Base-by-base conservation (phyloP, 2,329 filamentous ascomycete species). In the Cladosporium sp. region DNA sequence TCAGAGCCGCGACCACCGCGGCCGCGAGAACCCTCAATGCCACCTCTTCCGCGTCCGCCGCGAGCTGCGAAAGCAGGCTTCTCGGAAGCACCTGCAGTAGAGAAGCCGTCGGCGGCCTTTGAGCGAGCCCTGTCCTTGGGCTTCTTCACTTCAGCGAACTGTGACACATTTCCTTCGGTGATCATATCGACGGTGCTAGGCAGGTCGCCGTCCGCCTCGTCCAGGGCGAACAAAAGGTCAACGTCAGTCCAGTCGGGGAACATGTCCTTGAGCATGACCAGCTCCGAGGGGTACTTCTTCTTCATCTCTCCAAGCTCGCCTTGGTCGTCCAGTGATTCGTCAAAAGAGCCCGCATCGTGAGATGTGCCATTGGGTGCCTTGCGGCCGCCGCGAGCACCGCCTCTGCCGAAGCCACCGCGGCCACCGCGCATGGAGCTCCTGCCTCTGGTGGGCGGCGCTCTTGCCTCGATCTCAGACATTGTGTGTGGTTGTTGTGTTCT, bases 191-290 rank as follows among this genome's bases (percentile, higher is more conserved):
- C 86, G 58, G 87, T 83, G 62, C 81, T 73, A 61, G 86, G 80
- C 64, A 89, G 77, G 71, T 78, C 87, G 63, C 88, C 88, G 63
- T 88, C 81, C 51, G 85, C 86, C 76, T 99, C 93, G 71, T 95
- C 84, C 54, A 99, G 79, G 56, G 91, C 91, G 69, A 93, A 93
- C 58, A 97, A 83, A 57, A 97, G 83, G 70, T 97, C 92, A 70
- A 91, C 89, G 66, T 96, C 89, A 62, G 90, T 92, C 93, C 92
- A 97, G 71, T 90, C 86, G 54, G 89, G 84, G 76, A 96, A 96
- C 75, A 97, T 85, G 70, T 96, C 91, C 75, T 89, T 90, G 69
- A 99, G 84, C 64, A 85, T 83, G 56, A 78, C 78, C 62, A 96
- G 81, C 74, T 92, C 88, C 65, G 77, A 76, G 64, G 86, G 81